Percentiles rank a stretch among this genome's conserved stretches.
Evolutionary conservation across 306 rosid species (phyloP).

Genomic region (Vachellia pachyceras): DNA sequence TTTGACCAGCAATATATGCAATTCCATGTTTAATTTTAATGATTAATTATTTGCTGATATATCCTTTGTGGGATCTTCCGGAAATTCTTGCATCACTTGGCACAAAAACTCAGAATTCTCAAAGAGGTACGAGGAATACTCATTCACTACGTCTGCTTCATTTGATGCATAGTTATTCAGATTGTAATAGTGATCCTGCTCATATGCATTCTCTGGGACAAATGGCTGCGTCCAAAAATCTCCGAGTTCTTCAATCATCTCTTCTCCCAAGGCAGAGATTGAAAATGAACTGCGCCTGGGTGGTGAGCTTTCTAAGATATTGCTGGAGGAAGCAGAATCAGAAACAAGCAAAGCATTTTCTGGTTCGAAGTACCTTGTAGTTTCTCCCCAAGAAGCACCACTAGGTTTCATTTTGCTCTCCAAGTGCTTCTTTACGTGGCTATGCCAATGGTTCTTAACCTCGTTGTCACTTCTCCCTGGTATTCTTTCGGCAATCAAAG

Average conservation of each 20-base stretch:
- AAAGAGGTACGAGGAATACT: background rate
- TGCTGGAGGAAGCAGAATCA: background rate
- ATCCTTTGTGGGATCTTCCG: background rate
- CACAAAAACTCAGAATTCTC: constrained; percentile 30
- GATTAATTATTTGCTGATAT: background rate
- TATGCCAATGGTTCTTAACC: constrained; percentile 76
- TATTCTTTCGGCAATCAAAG: constrained; percentile 58
- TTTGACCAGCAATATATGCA: background rate
- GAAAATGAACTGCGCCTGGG: constrained; percentile 13
- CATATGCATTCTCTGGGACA: constrained; percentile 30
- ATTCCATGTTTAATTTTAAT: background rate
- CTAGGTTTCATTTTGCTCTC: background rate
- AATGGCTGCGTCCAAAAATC: constrained; percentile 71
- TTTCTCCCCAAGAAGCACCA: constrained; percentile 18
- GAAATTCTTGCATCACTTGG: constrained; percentile 2
- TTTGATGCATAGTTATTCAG: background rate
- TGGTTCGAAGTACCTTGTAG: background rate
- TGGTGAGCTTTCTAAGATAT: constrained; percentile 51
- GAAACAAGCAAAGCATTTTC: constrained; percentile 18
- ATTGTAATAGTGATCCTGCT: background rate
- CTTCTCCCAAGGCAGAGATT: background rate
- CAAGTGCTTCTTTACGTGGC: constrained; percentile 49
- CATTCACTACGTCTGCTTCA: background rate
- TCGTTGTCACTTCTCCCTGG: constrained; percentile 79
- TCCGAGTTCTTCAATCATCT: constrained; percentile 17